Base-by-base conservation (phyloP, 495 filamentous ascomycete species). In the Pseudoneurospora amorphoporcata region DNA sequence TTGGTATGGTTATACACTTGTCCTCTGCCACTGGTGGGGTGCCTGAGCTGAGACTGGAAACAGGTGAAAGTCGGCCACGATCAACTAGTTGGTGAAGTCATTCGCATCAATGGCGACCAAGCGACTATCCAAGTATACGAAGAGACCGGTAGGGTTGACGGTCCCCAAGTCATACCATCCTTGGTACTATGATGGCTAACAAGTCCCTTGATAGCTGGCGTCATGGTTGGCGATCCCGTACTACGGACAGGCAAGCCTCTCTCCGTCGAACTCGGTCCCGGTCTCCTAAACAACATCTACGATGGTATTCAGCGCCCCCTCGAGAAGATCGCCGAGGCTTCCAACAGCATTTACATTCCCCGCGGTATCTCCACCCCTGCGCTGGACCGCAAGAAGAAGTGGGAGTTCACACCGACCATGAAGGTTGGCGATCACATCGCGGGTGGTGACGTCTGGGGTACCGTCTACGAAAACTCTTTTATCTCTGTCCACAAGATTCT, bases 41-140 rank as follows among this genome's bases (percentile, higher is more conserved):
- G 65, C 10, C 72, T 19, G 71, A 58, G n/a, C 73, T 74, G 76
- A 74, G 35, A 32, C 71, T 79, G 92, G 92, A 91, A 69, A 73
- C 70, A 80, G 79, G 79, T 94, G 77, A 89, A 87, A 81, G 94
- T 99, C 73, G 94, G 95, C 74, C 89, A 97, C 78, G 93, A 97
- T 80, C 83, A 88, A 71, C 87, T 99, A 45, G 92, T 96, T 68
- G 95, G 95, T 76, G 95, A 99, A 83, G 95, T 99, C 82, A 99
- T 99, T 88, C 90, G 96, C 78, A 95, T 99, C 79, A 94, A 93
- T 75, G 91, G 87, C 76, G 96, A 98, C 80, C 96, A 94, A 83
- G 94, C 93, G 73, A 98, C 94, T 8, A 95, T 99, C 74, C 96
- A 99, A 84, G 95, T 99, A 73, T 99, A 99, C 84, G 95, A 99